Base-by-base conservation (phyloP, 164 flowering plant species). In the Tinospora cordifolia region DNA sequence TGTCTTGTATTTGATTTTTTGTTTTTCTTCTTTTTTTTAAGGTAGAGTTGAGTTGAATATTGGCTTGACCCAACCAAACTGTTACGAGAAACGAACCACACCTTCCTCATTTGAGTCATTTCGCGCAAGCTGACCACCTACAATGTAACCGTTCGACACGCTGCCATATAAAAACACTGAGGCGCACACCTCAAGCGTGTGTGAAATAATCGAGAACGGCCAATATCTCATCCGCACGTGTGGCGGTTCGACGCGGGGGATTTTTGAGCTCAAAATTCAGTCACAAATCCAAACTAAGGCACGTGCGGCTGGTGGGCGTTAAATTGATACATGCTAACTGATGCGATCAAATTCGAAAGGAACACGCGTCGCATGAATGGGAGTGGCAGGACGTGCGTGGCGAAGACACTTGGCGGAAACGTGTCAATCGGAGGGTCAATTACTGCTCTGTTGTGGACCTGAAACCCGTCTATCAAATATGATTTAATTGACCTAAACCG, bases 401-500 rank as follows among this genome's bases (percentile, higher is more conserved):
- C 6, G 63, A n/a, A 24, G 63, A 60, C 63, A 60, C 63, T 60
- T 60, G 63, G 63, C 63, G 17, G 14, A 60, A 12, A 60, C 63
- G 63, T 60, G 63, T 60, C 63, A 30, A 60, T 3, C 8, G 10
- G 60, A 22, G 60, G 60, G 10, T 54, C 58, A 24, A 24, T 12
- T 60, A 6, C 63, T 44, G 22, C 36, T 24, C 36, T 12, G 30
- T 25, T 54, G 34, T 15, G 63, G 63, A 60, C 63, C 36, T 26
- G 34, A 60, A 60, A 25, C 5, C 0, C 5, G 12, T 30, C 19
- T 60, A 60, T 54, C 30, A 60, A 60, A 24, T 60, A 17, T 15
- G 19, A 60, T 60, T 60, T 60, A 60, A 60, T 60, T 24, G 63
- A 24, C 30, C 63, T 25, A 60, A 60, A 30, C 36, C 36, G 4